Conservation (phyloP, 345 rosid genomes). For the Dovyalis caffra region DNA sequence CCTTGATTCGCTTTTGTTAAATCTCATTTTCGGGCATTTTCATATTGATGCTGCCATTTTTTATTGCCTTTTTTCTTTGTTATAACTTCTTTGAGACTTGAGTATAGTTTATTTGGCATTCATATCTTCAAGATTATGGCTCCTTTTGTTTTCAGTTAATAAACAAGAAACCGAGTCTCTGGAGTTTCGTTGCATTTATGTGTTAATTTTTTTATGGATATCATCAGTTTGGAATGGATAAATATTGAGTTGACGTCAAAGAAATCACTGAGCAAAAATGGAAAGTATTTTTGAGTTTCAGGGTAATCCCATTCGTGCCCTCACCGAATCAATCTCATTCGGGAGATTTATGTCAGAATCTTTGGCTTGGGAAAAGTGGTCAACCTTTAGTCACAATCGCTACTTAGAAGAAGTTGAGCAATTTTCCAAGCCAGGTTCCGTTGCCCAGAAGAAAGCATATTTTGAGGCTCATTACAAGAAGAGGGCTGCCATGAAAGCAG, state of each 20-base stretch:
- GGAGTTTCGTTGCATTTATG: neutral
- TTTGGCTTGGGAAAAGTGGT: slow-evolving; percentile 88
- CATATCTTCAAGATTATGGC: slow-evolving; percentile 2
- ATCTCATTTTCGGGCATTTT: neutral
- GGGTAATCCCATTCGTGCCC: slow-evolving; percentile 56
- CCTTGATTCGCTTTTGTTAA: neutral
- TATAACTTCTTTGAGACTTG: neutral
- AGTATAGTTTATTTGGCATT: neutral
- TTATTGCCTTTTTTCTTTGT: neutral
- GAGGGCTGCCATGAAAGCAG: slow-evolving; percentile 63
- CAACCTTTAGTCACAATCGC: slow-evolving; percentile 85
- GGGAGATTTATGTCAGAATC: slow-evolving; percentile 86
- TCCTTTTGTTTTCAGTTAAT: neutral
- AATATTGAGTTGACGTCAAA: neutral
- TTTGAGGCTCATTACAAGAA: slow-evolving; percentile 85
- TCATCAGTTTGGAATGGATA: neutral
- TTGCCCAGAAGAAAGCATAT: slow-evolving; percentile 85
- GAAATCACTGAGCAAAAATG: neutral
- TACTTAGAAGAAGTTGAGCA: slow-evolving; percentile 86
- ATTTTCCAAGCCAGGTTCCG: slow-evolving; percentile 80
- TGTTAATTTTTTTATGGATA: neutral
- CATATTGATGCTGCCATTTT: neutral
- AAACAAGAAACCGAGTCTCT: neutral
- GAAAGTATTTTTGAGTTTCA: slow-evolving; percentile 28
- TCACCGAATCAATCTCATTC: slow-evolving; percentile 77